Percentiles rank a stretch among this genome's conserved stretches.
Evolutionary conservation across 2,329 filamentous ascomycete genomes (phyloP).

Genomic region (Fusarium nodosum): DNA sequence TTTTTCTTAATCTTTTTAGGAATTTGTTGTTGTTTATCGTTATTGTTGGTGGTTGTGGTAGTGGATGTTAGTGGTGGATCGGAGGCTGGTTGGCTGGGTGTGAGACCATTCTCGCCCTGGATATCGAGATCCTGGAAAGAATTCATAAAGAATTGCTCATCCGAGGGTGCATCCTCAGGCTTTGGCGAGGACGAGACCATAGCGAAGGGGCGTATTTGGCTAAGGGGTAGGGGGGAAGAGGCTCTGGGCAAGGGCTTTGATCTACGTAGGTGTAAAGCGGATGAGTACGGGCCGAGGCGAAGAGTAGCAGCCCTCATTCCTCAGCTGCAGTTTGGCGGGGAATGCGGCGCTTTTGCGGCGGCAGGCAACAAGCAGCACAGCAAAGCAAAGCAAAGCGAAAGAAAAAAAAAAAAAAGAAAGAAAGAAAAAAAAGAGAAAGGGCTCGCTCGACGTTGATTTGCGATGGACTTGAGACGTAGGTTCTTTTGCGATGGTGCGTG

Average conservation of each 20-base stretch:
- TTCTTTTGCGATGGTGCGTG: constrained; percentile 6
- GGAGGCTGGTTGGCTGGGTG: constrained; percentile 27
- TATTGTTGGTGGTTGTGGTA: constrained; percentile 11
- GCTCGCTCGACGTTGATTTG: constrained; percentile 2
- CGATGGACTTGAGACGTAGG: constrained; percentile 3
- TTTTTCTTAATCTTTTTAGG: constrained; percentile 35
- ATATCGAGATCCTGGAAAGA: constrained; percentile 40
- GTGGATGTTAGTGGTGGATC: constrained; percentile 22
- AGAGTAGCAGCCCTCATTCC: constrained; percentile 50
- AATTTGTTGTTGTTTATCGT: constrained; percentile 21
- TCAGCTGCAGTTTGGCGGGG: constrained; percentile 18
- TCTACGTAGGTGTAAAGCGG: constrained; percentile 36
- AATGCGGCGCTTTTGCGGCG: constrained; percentile 13
- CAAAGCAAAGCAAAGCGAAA: background rate
- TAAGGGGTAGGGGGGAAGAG: constrained; percentile 27
- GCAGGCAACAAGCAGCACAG: constrained; percentile 19
- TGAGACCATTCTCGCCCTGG: constrained; percentile 27
- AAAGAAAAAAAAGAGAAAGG: constrained; percentile 1
- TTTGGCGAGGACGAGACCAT: constrained; percentile 41
- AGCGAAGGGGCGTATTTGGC: constrained; percentile 28
- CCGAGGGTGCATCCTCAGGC: constrained; percentile 15
- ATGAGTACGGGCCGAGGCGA: constrained; percentile 44
- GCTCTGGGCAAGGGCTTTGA: constrained; percentile 37
- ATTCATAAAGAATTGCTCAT: constrained; percentile 34
- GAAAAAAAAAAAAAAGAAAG: no score